Evolutionary conservation across 768 basidiomycete genomes (phyloP), one percentile per base, ranked within the genome.

Genomic region (Tylopilus felleus): DNA sequence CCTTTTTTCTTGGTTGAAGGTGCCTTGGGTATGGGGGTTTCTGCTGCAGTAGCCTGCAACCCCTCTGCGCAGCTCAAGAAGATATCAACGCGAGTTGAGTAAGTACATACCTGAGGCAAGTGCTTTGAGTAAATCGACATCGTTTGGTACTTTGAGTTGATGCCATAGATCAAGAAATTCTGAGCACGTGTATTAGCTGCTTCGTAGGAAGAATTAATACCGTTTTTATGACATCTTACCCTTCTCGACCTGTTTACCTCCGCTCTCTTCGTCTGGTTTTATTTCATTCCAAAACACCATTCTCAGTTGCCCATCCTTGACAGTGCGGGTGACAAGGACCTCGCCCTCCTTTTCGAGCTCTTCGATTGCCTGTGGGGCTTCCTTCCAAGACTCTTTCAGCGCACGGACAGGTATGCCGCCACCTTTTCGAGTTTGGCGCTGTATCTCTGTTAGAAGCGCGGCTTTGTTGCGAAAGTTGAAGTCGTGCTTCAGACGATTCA

Each of bases 241-340:
- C 77, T 92, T 83, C 72, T 94, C 91, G 4, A 93, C 82, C n/a
- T 72, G 70, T 58, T 79, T 78, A 3, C 86, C 87, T 4, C 86
- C 90, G 46, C 73, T 77, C 41, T 89, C 85, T 58, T 88, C 86
- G 25, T 77, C 82, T 1, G 86, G 84, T 63, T 89, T 88, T 55
- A 93, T 80, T 69, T 94, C 91, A 59, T 94, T 94, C 86, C 87
- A 93, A 61, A 92, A 93, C 1, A 92, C 91, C 83, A 89, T 87
- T 48, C 85, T 80, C 65, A 89, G 73, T 60, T 90, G 86, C 0
- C 87, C 87, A 61, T 94, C 91, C 65, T 92, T 94, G 45, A 80
- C 73, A 0, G 90, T 90, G 42, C 93, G 79, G 17, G 89, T 94
- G n/a, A 93, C 88, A 38, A 93, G 78, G 1, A 93, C 90, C 52